Evolutionary conservation across 352 stramenopile genomes (phyloP).

Genomic region (Albugo laibachii): DNA sequence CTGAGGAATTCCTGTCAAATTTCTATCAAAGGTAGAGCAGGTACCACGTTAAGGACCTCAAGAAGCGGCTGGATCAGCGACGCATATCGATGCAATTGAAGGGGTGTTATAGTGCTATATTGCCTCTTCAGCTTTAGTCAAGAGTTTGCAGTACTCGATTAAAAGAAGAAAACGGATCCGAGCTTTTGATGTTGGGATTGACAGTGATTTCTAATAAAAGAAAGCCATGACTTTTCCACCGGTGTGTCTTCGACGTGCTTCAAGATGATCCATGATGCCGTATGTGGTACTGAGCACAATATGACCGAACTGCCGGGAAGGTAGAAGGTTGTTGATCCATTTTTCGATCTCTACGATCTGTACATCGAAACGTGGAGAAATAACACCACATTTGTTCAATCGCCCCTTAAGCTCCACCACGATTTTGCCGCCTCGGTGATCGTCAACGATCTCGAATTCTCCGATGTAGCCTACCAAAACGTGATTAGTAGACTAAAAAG

Average conservation of each 20-base stretch:
- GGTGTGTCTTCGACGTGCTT: slow-evolving; percentile 97
- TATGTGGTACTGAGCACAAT: slow-evolving; percentile 84
- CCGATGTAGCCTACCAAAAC: slow-evolving; percentile 94
- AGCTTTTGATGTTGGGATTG: no score
- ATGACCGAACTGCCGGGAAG: slow-evolving; percentile 98
- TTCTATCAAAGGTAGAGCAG: no score
- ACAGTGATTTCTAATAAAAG: slow-evolving; percentile 88
- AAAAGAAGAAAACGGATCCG: no score
- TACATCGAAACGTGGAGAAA: slow-evolving; percentile 98
- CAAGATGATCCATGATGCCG: slow-evolving; percentile 85
- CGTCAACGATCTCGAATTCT: slow-evolving; percentile 99
- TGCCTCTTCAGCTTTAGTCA: no score
- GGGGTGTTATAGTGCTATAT: no score
- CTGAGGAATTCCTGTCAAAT: no score
- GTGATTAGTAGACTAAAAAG: background rate
- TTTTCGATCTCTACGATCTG: slow-evolving; percentile 95
- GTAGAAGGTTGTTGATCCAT: slow-evolving; percentile 99
- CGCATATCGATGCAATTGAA: no score
- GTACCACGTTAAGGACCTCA: no score
- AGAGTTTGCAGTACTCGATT: no score
- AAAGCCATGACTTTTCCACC: slow-evolving; percentile 99
- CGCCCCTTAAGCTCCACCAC: slow-evolving; percentile 95
- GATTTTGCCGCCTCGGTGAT: slow-evolving; percentile 99
- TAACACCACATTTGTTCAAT: slow-evolving; percentile 99
- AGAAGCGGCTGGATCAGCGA: no score